Conservation (phyloP, 148 eudicot genomes). For the Cornus kousa region DNA sequence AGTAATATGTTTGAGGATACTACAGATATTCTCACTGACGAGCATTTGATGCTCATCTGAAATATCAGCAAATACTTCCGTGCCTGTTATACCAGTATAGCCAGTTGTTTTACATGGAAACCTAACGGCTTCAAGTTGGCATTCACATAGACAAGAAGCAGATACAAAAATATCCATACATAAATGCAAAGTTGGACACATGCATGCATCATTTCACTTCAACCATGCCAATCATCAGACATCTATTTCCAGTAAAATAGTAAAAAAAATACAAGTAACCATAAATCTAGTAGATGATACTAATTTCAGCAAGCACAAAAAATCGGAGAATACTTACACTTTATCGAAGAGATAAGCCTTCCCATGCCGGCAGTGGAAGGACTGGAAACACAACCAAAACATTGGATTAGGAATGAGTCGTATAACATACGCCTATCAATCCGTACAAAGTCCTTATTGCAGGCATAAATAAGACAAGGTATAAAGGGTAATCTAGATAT, state of each 20-base stretch:
- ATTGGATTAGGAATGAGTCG: background rate
- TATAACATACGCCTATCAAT: background rate
- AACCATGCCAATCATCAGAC: background rate
- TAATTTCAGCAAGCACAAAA: background rate
- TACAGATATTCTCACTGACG: background rate
- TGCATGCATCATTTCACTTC: background rate
- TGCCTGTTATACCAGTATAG: background rate
- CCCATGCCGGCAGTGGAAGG: conserved; percentile 71
- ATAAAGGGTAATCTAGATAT: background rate
- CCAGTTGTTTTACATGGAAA: background rate
- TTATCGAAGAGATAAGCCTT: conserved; percentile 81
- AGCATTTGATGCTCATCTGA: background rate
- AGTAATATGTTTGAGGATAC: background rate
- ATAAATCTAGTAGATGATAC: background rate
- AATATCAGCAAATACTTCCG: background rate
- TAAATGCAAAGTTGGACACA: background rate
- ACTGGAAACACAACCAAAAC: conserved; percentile 42
- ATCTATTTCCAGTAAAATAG: background rate
- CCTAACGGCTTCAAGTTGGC: background rate
- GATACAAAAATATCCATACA: background rate
- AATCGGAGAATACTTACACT: conserved; percentile 53
- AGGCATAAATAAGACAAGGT: background rate
- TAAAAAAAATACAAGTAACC: background rate
- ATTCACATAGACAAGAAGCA: too few relatives aligned
- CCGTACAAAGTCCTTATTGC: background rate